Percentiles rank a stretch among this genome's conserved stretches.
These are phyloP conservation scores for Galerina sulciceps DNA, from an alignment of 768 basidiomycete species.

Conservation along the genomic window DNA sequence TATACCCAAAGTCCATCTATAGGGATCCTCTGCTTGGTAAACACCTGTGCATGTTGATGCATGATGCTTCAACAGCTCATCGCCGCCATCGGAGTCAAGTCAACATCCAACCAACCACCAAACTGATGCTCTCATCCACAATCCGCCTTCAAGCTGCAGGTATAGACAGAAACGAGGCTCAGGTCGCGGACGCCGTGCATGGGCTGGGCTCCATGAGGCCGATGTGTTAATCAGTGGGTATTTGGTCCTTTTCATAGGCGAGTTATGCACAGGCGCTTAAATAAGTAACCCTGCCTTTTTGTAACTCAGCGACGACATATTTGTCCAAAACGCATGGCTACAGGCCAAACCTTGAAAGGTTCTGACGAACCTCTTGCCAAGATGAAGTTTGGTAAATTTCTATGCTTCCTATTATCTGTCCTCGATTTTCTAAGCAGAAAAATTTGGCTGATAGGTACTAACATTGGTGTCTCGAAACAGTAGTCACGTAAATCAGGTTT, in stretches of 20 bases:
- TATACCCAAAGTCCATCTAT: too few relatives aligned
- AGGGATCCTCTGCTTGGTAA: too few relatives aligned
- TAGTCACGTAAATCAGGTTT: too few relatives aligned
- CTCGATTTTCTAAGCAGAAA: too few relatives aligned
- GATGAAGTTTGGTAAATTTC: slow-evolving; percentile 56
- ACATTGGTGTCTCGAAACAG: too few relatives aligned
- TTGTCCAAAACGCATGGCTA: slow-evolving; percentile 59
- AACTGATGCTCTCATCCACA: slow-evolving; percentile 20
- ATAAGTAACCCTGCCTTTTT: neutral
- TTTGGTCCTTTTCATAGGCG: too few relatives aligned
- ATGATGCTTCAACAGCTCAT: too few relatives aligned
- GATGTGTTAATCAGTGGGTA: slow-evolving; percentile 71
- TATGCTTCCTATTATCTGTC: too few relatives aligned
- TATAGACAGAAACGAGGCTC: slow-evolving; percentile 57
- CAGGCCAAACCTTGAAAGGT: slow-evolving; percentile 53
- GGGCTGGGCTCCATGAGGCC: slow-evolving; percentile 53
- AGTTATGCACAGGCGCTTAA: too few relatives aligned
- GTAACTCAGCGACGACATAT: slow-evolving; percentile 63
- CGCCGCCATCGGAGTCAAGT: too few relatives aligned
- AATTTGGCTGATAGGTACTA: too few relatives aligned
- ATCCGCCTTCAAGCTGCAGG: slow-evolving; percentile 33
- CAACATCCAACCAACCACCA: neutral
- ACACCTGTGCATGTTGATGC: too few relatives aligned
- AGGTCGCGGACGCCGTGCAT: slow-evolving; percentile 59
- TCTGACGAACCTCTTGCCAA: slow-evolving; percentile 53